Percentiles rank a stretch among this genome's conserved stretches.
Conservation (phyloP, 2,329 filamentous ascomycete genomes). For the Sporothrix pseudoabietina region DNA sequence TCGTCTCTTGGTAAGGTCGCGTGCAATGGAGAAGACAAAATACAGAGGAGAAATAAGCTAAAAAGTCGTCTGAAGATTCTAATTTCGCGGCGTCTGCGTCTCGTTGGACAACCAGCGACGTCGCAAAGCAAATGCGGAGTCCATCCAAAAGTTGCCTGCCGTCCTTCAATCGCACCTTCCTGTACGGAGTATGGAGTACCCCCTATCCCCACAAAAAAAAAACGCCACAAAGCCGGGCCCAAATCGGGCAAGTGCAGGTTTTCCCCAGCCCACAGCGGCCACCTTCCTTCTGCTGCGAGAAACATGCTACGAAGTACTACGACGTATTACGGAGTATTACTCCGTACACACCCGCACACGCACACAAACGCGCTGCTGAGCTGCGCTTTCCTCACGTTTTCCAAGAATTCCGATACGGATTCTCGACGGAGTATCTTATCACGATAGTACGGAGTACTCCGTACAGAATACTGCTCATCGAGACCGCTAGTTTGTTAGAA, state of each 20-base stretch:
- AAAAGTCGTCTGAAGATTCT: conserved; percentile 16
- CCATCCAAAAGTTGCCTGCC: background rate
- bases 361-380: background rate
- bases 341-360: background rate
- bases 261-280: background rate
- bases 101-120: conserved; percentile 4
- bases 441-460: too few species aligned
- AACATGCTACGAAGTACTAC: too few species aligned
- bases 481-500: background rate
- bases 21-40: background rate
- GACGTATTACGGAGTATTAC: too few species aligned
- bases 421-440: too few species aligned
- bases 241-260: conserved; percentile 6
- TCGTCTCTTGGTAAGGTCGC: too few species aligned
- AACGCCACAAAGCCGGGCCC: conserved; percentile 8
- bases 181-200: too few species aligned
- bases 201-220: background rate
- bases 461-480: too few species aligned
- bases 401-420: too few species aligned
- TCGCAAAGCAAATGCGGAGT: conserved; percentile 2
- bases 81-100: background rate
- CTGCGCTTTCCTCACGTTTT: background rate
- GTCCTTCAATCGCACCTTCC: background rate
- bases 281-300: background rate
- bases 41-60: background rate